Base-by-base conservation (phyloP, 768 basidiomycete species). In the Phylloporus arenicola region DNA sequence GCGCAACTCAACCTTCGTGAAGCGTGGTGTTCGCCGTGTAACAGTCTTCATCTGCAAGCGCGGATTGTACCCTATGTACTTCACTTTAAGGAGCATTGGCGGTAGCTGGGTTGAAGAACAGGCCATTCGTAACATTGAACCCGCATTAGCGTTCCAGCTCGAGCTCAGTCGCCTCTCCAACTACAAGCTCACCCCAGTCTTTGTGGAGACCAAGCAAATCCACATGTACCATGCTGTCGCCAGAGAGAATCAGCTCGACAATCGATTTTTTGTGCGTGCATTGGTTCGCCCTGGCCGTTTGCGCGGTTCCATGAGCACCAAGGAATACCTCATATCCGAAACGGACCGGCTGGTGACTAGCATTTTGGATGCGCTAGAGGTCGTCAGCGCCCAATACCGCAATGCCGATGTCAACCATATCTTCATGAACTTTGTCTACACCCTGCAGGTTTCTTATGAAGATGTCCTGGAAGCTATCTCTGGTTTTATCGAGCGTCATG, bases 401-500 rank as follows among this genome's bases (percentile, higher is more conserved):
- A 91, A 87, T 58, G 89, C 95, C 4, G 95, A 98, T 65, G 93
- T 92, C 74, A 98, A 98, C 69, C 94, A 97, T 68, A 96, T 98
- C 67, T 94, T 92, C 75, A 85, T 98, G 83, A 97, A 98, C 75
- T 99, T 98, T 68, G 84, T 98, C 61, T 98, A 98, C 79, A 92
- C 89, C 65, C 85, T 99, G 40, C 82, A 86, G 25, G 93, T 99
- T 54, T 86, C 86, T 30, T 98, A 97, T 61, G 94, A 97, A 54
- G 95, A 98, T 60, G 94, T 98, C 8, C 82, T 97, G 48, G 88
- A 91, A 42, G 96, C 96, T 13, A 90, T 98, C 51, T 86, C 94
- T n/a, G 96, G 96, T 38, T 99, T 99, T 76, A 93, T 99, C 59
- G 96, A 98, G 59, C 87, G 96, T 34, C 96, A 99, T 64, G 96